Base-by-base conservation (phyloP, 2,329 filamentous ascomycete species). In the Fusarium devonianum region DNA sequence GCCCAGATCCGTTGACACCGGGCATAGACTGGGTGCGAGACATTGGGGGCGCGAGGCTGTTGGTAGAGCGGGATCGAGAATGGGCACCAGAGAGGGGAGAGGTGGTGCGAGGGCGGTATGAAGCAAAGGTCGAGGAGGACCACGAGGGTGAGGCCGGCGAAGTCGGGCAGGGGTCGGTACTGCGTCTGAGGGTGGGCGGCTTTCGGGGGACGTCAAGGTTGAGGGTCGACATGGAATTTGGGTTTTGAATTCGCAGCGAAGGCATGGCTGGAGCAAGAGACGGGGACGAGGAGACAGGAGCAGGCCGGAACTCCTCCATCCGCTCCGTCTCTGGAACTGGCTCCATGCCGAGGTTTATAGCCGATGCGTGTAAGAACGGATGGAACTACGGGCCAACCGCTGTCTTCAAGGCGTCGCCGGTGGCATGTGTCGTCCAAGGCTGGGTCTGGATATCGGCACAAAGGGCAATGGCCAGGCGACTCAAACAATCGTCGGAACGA, bases 251-350 rank as follows among this genome's bases (percentile, higher is more conserved):
- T 51, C 80, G 78, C 33, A 84, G 69, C 21, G 74, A 76, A 28
- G 83, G 81, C 29, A 83, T 72, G 53, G 82, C 80, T 38, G 81
- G 79, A 38, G 81, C 72, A 7, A 44, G 39, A 9, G 53, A 33
- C 7, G 57, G 62, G 32, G 49, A 58, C 21, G 57, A 58, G 33
- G 82, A 80, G 26, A 84, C 72, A 58, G 82, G 82, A 41, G 81
- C 79, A 44, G 82, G 72, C 54, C 77, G 80, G 67, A 87, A 87
- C 68, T 83, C 82, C 75, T 86, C 83, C 79, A 87, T 83, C 58
- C 83, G 78, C 75, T 87, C 82, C 38, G 84, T 85, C 74, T 87
- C 84, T 60, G 84, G 84, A 65, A 87, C 84, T 49, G 84, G 82
- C 71, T 87, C 84, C 84, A 87, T 87, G 62, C 63, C 70, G 68